A percentile compares a stretch with the other conserved stretches of the same genome.
Conservation (phyloP, 192 early-diverging fungal genomes). For the Coemansia sp. region DNA sequence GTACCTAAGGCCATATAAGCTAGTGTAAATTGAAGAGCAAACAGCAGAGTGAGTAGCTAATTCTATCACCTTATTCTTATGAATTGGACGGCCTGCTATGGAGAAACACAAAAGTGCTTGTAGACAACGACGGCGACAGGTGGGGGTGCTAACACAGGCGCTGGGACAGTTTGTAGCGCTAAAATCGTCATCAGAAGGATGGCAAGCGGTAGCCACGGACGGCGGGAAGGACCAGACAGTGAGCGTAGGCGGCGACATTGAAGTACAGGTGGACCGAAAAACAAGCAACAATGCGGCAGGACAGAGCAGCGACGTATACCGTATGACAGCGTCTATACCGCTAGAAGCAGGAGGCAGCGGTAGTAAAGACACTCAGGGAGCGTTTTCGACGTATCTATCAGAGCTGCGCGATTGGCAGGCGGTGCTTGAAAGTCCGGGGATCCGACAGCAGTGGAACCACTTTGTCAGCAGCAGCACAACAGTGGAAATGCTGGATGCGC, state of each 20-base stretch:
- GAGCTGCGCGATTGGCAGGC: conserved; percentile 56
- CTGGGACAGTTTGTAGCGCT: conserved; percentile 46
- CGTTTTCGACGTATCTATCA: conserved; percentile 36
- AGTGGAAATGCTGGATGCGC: conserved; percentile 49
- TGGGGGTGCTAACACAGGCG: conserved; percentile 40
- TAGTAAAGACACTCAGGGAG: conserved; percentile 44
- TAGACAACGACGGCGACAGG: conserved; percentile 50
- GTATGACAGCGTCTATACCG: conserved; percentile 46
- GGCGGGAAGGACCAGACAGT: conserved; percentile 5
- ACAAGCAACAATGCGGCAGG: neutral
- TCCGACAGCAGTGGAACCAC: conserved; percentile 52
- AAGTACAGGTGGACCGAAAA: conserved; percentile 30
- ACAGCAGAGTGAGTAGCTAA: neutral
- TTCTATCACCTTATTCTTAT: neutral
- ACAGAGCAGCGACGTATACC: conserved; percentile 26
- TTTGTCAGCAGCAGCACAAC: conserved; percentile 29
- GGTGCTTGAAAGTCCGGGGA: conserved; percentile 45
- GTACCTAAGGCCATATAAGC: conserved; percentile 1
- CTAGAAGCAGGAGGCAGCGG: conserved; percentile 27
- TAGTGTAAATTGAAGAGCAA: neutral
- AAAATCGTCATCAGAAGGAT: conserved; percentile 43
- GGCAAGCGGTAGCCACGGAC: conserved; percentile 26
- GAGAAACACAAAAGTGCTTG: neutral
- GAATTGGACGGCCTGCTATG: neutral
- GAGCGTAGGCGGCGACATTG: conserved; percentile 37